Base-by-base conservation (phyloP, 169 alveolate species). In the Babesia bigemina region DNA sequence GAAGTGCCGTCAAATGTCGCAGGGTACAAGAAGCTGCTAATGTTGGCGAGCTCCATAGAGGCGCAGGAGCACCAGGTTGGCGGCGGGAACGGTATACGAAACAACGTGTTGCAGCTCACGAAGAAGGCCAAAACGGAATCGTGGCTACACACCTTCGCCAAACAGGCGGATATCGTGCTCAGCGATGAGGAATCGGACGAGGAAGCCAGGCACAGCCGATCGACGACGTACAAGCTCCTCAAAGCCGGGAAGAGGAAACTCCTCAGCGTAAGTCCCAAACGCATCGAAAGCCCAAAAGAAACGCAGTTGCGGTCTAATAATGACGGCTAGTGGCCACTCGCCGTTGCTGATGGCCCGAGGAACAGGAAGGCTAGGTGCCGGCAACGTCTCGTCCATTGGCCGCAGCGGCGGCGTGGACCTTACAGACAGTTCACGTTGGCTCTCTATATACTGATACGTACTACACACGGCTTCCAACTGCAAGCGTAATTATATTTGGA, bases 131-230 rank as follows among this genome's bases (percentile, higher is more conserved):
- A 57, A 12, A 50, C 75, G 21, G 49, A 57, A 26, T 47, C 72
- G 47, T 81, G 88, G 88, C 29, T 81, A 42, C 70, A 72, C 24
- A 71, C 63, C 22, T 72, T 79, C 21, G 88, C 88, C 7, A 81
- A 62, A 33, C 63, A 70, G 53, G 84, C 88, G 8, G 88, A 81
- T 24, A 81, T 81, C 48, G 61, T 22, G 39, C 72, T 81, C 59
- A 81, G 88, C 29, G 88, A 81, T 42, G 83, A 73, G 2, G 83
- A 71, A 47, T 0, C 36, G 63, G 76, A 75, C 13, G 72, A 19
- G 10, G 78, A 70, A 7, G 76, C 45, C 29, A 28, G 39, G 26
- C 19, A 28, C 39, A 59, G 21, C 39, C 22, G 84, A 39, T 45
- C 61, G 50, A 81, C 50, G 39, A 58, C 63, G 22, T 72, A 81